Base-by-base conservation (phyloP, 306 rosid genomes). In the Abrus precatorius region DNA sequence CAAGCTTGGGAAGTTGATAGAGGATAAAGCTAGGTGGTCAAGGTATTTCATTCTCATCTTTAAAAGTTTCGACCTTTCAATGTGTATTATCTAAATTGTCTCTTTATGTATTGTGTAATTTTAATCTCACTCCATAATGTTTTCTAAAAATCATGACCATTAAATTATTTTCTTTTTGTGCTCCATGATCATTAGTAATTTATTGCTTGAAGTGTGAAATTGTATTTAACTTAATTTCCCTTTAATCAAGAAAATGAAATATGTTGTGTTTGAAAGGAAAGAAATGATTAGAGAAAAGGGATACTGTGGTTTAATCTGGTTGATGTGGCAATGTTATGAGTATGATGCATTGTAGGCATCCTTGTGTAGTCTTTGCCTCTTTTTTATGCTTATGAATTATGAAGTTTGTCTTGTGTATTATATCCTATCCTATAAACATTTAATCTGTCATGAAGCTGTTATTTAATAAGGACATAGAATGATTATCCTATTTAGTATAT, bases 11-110 rank as follows among this genome's bases (percentile, higher is more conserved):
- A 93, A 96, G 86, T 82, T 96, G 91, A 92, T 92, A 78, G 95
- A 90, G 50, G 99, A 96, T 89, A 93, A 96, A 89, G 91, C 97
- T 83, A 87, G 94, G 89, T 96, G 99, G 99, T 86, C 91, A 80
- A 96, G 99, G 99, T 95, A 93, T 83, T 86, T 14, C 49, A 40
- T 72, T 8, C 47, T 78, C 20, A 49, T 82, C 78, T 82, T 69
- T 20, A 32, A 30, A 49, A 72, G 29, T 38, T 69, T 70, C 41
- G 5, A 11, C 50, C 55, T 36, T 69, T 41, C 3, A 38, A 1
- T 33, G 29, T 57, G 33, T 14, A 52, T 43, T 29, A 59, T 73
- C 8, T 55, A 13, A 41, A 74, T n/a, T 33, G 11, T 77, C 45
- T 59, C 34, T 57, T 75, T 6, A 44, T 48, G 28, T 32, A 47